phyloP scores from a whole-genome alignment of 2,329 filamentous ascomycete genomes.

The Xylaria sp. region DNA sequence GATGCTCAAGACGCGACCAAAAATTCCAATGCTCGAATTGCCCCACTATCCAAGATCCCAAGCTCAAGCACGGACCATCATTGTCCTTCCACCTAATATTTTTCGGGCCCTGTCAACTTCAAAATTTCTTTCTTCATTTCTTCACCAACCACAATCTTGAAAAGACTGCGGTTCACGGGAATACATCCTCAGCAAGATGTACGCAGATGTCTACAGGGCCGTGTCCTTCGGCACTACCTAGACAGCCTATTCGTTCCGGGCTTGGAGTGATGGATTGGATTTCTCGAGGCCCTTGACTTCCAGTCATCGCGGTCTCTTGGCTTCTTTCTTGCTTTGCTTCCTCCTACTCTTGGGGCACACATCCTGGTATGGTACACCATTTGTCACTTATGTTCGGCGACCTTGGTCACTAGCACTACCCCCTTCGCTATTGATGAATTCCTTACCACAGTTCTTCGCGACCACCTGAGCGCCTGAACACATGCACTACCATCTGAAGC shows the following conservation, averaged over 20 bases:
- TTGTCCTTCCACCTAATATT: neutral
- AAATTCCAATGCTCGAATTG: conserved; percentile 20
- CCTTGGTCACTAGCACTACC: conserved; percentile 9
- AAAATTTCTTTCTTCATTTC: neutral
- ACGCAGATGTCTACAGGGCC: neutral
- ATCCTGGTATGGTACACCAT: conserved; percentile 10
- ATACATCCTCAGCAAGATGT: neutral
- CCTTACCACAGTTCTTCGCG: conserved; percentile 62
- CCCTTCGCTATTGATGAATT: conserved; percentile 55
- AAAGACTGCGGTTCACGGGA: neutral
- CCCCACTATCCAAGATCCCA: conserved; percentile 17
- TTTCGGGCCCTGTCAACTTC: neutral
- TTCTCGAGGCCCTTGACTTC: neutral
- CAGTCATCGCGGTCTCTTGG: neutral
- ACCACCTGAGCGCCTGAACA: conserved; percentile 63
- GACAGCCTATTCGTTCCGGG: too few species aligned
- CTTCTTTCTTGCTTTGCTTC: neutral
- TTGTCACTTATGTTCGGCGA: neutral
- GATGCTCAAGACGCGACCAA: conserved; percentile 14
- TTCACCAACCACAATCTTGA: neutral
- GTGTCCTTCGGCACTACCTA: neutral
- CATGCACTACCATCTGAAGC: conserved; percentile 80
- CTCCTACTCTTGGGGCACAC: neutral
- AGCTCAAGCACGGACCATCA: conserved; percentile 12
- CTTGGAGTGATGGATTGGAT: neutral